A percentile compares a stretch with the other conserved stretches of the same genome.
These are phyloP conservation scores for Powellomyces hirtus DNA, from an alignment of 192 early-diverging fungal genomes.

Conservation along the genomic window DNA sequence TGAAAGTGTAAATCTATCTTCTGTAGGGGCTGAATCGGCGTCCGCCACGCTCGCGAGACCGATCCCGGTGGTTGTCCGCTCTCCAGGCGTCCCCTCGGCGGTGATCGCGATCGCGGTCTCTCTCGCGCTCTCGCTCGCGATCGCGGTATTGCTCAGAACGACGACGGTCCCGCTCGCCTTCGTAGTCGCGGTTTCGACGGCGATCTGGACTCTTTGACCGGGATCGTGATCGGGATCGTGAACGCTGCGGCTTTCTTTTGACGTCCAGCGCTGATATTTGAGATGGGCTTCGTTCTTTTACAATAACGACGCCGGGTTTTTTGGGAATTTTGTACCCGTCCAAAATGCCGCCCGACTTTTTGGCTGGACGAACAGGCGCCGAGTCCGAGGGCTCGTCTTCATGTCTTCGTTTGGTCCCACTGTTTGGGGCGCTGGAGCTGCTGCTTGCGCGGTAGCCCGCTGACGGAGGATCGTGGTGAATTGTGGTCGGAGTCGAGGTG, in stretches of 20 bases:
- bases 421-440: neutral
- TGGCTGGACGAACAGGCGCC: neutral
- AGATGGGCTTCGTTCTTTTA: conserved; percentile 7
- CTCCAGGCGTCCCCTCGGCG: neutral
- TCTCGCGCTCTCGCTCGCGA: conserved; percentile 5
- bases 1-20: too few species aligned
- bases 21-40: too few species aligned
- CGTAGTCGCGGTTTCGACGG: neutral
- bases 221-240: neutral
- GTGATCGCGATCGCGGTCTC: conserved; percentile 12
- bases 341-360: neutral
- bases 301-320: neutral
- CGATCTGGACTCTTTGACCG: neutral
- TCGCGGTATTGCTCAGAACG: conserved; percentile 8
- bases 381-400: neutral
- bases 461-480: neutral
- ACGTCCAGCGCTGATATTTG: neutral
- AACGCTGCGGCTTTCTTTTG: neutral
- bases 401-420: neutral
- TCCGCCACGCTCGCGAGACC: too few species aligned
- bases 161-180: neutral
- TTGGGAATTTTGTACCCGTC: conserved; percentile 4
- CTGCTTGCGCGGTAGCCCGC: neutral
- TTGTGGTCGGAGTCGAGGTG: neutral
- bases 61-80: neutral